phyloP scores from a whole-genome alignment of 495 filamentous ascomycete genomes.

The Penicillium canescens region DNA sequence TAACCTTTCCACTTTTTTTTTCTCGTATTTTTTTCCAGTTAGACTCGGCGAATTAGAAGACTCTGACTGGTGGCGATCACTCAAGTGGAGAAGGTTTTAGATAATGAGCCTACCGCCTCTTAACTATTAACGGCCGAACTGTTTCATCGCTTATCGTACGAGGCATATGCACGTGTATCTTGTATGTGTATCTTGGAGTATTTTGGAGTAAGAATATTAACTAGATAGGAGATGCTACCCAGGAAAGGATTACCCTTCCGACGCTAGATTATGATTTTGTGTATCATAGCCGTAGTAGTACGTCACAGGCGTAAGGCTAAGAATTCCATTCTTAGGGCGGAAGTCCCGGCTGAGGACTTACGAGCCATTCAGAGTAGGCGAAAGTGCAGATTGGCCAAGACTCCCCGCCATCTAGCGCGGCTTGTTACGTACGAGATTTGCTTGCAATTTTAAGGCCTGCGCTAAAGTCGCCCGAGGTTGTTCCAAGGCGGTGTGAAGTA shows the following conservation, averaged over 20 bases:
- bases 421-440: no score
- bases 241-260: constrained; percentile 4
- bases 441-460: no score
- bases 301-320: background rate
- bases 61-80: constrained; percentile 6
- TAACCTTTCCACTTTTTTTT: background rate
- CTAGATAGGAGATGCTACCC: background rate
- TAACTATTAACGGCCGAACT: background rate
- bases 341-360: background rate
- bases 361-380: background rate
- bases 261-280: background rate
- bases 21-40: background rate
- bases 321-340: background rate
- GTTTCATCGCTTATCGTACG: background rate
- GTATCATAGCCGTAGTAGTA: background rate
- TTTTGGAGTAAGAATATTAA: background rate
- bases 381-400: background rate
- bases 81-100: constrained; percentile 1
- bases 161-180: background rate
- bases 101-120: constrained; percentile 1
- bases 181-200: background rate
- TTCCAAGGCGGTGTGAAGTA: constrained; percentile 2
- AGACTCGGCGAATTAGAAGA: constrained; percentile 7
- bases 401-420: background rate
- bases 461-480: no score